Conservation (phyloP, 345 rosid species). For the Gynandropsis gynandra region DNA sequence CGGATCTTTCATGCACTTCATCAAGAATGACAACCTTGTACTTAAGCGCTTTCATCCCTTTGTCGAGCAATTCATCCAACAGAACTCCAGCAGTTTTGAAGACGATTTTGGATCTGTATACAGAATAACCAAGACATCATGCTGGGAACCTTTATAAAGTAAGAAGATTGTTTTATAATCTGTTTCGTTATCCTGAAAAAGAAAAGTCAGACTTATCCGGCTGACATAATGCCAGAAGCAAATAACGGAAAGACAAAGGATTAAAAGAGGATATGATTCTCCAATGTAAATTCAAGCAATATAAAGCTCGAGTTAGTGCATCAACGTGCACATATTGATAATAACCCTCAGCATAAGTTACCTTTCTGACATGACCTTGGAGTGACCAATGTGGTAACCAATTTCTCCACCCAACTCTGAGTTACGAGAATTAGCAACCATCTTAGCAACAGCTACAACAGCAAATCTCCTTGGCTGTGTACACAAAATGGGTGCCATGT, state of each 20-base stretch:
- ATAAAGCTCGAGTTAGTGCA: background rate
- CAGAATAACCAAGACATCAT: no score
- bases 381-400: slow-evolving; percentile 93
- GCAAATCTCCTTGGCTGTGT: slow-evolving; percentile 96
- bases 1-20: slow-evolving; percentile 98
- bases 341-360: slow-evolving; percentile 15
- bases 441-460: slow-evolving; percentile 90
- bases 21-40: slow-evolving; percentile 92
- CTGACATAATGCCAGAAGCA: slow-evolving; percentile 2
- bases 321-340: no score
- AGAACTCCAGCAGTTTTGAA: slow-evolving; percentile 97
- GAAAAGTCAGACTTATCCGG: slow-evolving; percentile 3
- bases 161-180: no score
- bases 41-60: slow-evolving; percentile 68
- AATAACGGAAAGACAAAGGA: background rate
- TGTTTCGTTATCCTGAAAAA: background rate
- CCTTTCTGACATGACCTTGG: slow-evolving; percentile 60
- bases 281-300: slow-evolving; percentile 6
- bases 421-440: slow-evolving; percentile 82
- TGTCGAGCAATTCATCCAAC: slow-evolving; percentile 86
- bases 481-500: slow-evolving; percentile 70
- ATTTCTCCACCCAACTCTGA: slow-evolving; percentile 76
- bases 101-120: slow-evolving; percentile 67
- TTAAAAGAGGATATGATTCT: background rate
- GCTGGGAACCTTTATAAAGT: no score